These are phyloP conservation scores for Roridomyces roridus DNA, from an alignment of 768 basidiomycete genomes.

Conservation along the genomic window DNA sequence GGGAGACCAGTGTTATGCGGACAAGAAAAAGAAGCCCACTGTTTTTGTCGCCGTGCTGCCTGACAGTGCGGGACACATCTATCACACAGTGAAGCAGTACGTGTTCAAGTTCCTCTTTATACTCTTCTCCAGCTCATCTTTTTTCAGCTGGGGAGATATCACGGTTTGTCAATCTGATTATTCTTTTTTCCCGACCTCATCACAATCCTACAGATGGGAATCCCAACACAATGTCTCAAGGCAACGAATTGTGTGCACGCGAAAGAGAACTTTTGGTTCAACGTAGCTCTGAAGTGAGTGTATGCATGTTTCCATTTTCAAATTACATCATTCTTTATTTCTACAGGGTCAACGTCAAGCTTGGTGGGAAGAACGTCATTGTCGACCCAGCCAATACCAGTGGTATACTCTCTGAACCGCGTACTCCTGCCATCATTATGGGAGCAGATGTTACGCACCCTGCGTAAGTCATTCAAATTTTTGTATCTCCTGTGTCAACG, in stretches of 20 bases:
- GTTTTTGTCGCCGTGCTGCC: slow-evolving; percentile 75
- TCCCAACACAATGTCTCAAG: slow-evolving; percentile 81
- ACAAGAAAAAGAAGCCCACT: slow-evolving; percentile 49
- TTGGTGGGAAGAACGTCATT: slow-evolving; percentile 81
- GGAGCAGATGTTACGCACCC: slow-evolving; percentile 47
- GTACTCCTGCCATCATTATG: slow-evolving; percentile 80
- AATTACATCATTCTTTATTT: neutral
- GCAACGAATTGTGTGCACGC: slow-evolving; percentile 63
- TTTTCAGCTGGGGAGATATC: slow-evolving; percentile 73
- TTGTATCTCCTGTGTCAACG: too few relatives aligned
- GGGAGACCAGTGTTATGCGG: slow-evolving; percentile 58
- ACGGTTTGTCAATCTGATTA: slow-evolving; percentile 43
- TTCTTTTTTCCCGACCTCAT: neutral
- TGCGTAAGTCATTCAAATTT: too few relatives aligned
- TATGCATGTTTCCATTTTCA: slow-evolving; percentile 12
- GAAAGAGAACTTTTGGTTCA: slow-evolving; percentile 77
- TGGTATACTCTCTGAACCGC: slow-evolving; percentile 63
- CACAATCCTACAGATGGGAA: slow-evolving; percentile 74
- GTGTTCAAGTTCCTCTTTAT: too few relatives aligned
- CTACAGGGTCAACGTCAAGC: slow-evolving; percentile 77
- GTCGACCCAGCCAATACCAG: slow-evolving; percentile 70
- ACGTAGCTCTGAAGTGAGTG: slow-evolving; percentile 76
- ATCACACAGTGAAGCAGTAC: slow-evolving; percentile 79
- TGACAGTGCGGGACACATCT: slow-evolving; percentile 73
- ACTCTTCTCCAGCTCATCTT: neutral